phyloP scores from a whole-genome alignment of 805 yeast genomes.

The Ogataea salicorniae region DNA sequence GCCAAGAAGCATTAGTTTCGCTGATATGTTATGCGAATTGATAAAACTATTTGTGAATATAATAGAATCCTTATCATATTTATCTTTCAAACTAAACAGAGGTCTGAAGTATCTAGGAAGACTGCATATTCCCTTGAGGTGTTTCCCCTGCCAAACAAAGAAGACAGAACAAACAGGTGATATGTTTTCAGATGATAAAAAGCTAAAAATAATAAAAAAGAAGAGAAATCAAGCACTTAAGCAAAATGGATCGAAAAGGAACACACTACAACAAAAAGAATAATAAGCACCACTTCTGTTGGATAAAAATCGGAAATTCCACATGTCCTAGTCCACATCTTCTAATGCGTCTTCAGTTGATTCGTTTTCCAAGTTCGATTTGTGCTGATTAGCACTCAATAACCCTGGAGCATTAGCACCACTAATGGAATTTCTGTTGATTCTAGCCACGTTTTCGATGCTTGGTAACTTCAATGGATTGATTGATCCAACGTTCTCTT shows the following conservation, averaged over 20 bases:
- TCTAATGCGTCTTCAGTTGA: slow-evolving; percentile 31
- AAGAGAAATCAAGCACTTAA: too few species aligned
- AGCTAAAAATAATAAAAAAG: too few species aligned
- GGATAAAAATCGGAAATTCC: not conserved
- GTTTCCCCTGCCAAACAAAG: too few species aligned
- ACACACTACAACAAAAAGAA: not conserved
- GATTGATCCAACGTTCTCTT: slow-evolving; percentile 27
- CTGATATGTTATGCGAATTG: too few species aligned
- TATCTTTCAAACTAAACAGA: too few species aligned
- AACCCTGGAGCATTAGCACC: slow-evolving; percentile 33
- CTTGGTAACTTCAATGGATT: slow-evolving; percentile 43
- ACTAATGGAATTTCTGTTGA: slow-evolving; percentile 55
- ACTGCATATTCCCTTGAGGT: too few species aligned
- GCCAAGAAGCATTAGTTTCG: too few species aligned
- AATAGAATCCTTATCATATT: too few species aligned
- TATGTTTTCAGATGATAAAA: too few species aligned
- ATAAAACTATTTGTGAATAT: too few species aligned
- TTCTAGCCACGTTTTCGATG: slow-evolving; percentile 55
- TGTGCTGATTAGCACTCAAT: slow-evolving; percentile 46
- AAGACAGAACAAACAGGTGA: too few species aligned
- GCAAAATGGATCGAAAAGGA: not conserved
- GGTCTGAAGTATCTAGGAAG: too few species aligned
- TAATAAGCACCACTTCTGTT: not conserved
- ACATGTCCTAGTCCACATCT: slow-evolving; percentile 9
- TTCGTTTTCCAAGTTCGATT: slow-evolving; percentile 52